These are phyloP conservation scores for Periconia digitata DNA, from an alignment of 2,329 filamentous ascomycete species.

Conservation along the genomic window DNA sequence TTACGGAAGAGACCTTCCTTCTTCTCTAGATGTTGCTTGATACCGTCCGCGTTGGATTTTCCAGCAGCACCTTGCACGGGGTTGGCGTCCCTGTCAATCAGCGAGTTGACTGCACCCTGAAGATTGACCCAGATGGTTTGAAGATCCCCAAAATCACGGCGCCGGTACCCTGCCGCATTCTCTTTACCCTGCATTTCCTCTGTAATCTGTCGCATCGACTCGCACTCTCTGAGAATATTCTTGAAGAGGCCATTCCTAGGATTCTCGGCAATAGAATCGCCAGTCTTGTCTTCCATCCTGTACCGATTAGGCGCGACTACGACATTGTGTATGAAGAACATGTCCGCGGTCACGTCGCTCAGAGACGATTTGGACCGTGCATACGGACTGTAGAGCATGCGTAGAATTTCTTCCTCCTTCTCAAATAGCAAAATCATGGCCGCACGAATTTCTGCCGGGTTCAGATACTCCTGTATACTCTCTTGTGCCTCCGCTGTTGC, in stretches of 20 bases:
- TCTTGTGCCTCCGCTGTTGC: slow-evolving; percentile 34
- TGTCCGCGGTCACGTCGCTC: slow-evolving; percentile 68
- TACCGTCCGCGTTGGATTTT: slow-evolving; percentile 82
- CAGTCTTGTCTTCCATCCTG: slow-evolving; percentile 81
- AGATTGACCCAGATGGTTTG: slow-evolving; percentile 80
- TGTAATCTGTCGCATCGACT: slow-evolving; percentile 72
- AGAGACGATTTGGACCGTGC: slow-evolving; percentile 61
- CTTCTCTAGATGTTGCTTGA: slow-evolving; percentile 97
- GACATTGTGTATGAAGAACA: slow-evolving; percentile 90
- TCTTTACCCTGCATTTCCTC: slow-evolving; percentile 62
- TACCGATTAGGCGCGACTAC: slow-evolving; percentile 92
- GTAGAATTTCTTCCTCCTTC: slow-evolving; percentile 80
- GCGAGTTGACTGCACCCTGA: slow-evolving; percentile 87
- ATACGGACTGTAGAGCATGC: slow-evolving; percentile 81
- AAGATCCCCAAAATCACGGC: slow-evolving; percentile 71
- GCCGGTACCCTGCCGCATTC: slow-evolving; percentile 45
- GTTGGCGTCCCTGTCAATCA: slow-evolving; percentile 88
- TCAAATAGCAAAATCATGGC: slow-evolving; percentile 79
- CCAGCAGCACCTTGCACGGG: slow-evolving; percentile 77
- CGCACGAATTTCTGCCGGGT: slow-evolving; percentile 79
- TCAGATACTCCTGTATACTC: slow-evolving; percentile 71
- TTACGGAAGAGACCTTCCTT: slow-evolving; percentile 98
- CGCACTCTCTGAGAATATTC: slow-evolving; percentile 74
- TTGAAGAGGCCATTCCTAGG: slow-evolving; percentile 89
- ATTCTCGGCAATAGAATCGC: slow-evolving; percentile 81